Evolutionary conservation across 257 asterid genomes (phyloP).

Genomic region (Penstemon newberryi): DNA sequence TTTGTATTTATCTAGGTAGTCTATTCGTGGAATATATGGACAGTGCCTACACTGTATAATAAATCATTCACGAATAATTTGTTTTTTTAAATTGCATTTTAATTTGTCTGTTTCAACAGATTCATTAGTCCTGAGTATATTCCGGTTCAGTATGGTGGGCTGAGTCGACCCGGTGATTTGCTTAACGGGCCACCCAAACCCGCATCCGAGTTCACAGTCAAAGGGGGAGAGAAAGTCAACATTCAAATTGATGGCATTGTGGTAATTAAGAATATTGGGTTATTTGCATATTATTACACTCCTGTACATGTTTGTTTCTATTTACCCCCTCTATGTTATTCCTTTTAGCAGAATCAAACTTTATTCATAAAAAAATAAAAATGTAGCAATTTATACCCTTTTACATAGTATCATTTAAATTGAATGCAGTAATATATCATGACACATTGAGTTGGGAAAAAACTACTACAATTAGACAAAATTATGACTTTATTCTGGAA

Average conservation of each 20-base stretch:
- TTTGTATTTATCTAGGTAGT: slow-evolving; percentile 21
- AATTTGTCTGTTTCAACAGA: slow-evolving; percentile 32
- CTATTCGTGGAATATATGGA: slow-evolving; percentile 24
- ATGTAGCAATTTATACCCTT: too few relatives aligned
- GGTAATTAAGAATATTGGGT: slow-evolving; percentile 36
- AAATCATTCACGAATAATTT: not conserved
- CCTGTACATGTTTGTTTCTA: too few relatives aligned
- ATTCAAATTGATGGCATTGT: slow-evolving; percentile 96
- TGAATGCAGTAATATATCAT: too few relatives aligned
- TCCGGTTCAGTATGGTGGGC: slow-evolving; percentile 86
- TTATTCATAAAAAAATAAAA: too few relatives aligned
- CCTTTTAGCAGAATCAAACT: too few relatives aligned
- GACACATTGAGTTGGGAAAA: too few relatives aligned
- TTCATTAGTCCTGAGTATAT: slow-evolving; percentile 77
- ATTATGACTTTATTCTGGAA: too few relatives aligned
- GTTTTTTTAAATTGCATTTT: not conserved
- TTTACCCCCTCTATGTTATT: too few relatives aligned
- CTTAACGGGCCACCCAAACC: slow-evolving; percentile 68
- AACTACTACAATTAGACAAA: too few relatives aligned
- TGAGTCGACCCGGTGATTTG: slow-evolving; percentile 65
- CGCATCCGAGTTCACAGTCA: slow-evolving; percentile 84
- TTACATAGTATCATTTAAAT: too few relatives aligned
- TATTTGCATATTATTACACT: too few relatives aligned
- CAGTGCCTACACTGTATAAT: not conserved
- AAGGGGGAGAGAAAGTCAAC: slow-evolving; percentile 91